Base-by-base conservation (phyloP, 164 flowering plant species). In the Aristolochia contorta region DNA sequence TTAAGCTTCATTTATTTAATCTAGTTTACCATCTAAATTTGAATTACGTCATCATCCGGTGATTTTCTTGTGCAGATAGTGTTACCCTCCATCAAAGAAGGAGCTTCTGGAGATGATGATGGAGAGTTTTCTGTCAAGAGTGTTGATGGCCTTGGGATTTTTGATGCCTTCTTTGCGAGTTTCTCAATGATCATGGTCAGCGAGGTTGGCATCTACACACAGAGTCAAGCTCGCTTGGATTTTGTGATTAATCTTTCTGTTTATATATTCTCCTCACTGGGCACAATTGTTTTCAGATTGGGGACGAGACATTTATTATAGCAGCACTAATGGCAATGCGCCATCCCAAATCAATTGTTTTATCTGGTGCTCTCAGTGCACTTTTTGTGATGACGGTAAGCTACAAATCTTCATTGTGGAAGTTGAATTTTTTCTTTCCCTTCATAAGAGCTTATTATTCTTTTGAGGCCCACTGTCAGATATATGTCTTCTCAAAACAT, bases 271-370 rank as follows among this genome's bases (percentile, higher is more conserved):
- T 53, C 56, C 19, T 3, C 27, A 16, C 16, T 74, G 60, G n/a
- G 43, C 24, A 19, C 37, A 37, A 37, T 37, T 58, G n/a, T 23
- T 72, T 56, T 59, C 78, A 94, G 97, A 87, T 94, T 76, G 99
- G 99, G 77, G 99, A 94, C 74, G 99, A 94, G 62, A 94, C 99
- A 16, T 94, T 94, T 63, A 94, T 94, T 65, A 94, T 94, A 69
- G 99, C 97, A 18, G 99, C 99, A 68, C 84, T 94, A 16, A 88
- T 94, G 99, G 99, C 99, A 9, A 94, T 94, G 99, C 97, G 99
- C 32, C 99, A 94, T 66, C 99, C 99, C 30, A 94, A 82, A 68
- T 83, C 99, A 46, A 94, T 84, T 75, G 99, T 94, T 63, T 65
- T 94, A 53, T 88, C 96, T 51, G 99, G 99, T 67, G 99, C 99